A percentile compares a stretch with the other conserved stretches of the same genome.
Conservation (phyloP, 345 rosid genomes). For the Arabidopsis thaliana region DNA sequence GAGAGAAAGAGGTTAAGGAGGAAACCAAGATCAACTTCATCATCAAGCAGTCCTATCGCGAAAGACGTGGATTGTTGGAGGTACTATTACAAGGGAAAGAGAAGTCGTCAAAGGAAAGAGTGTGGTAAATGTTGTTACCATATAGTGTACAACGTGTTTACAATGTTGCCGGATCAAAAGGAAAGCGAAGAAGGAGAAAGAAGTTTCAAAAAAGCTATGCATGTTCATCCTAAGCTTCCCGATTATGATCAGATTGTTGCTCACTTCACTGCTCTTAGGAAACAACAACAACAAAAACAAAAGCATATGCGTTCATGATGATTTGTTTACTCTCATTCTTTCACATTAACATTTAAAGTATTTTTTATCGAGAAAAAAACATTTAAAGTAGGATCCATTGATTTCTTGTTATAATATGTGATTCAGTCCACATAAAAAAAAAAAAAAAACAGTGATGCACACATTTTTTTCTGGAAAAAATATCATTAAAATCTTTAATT, state of each 20-base stretch:
- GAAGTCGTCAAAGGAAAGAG: constrained; percentile 21
- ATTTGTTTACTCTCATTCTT: neutral
- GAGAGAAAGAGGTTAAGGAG: constrained; percentile 29
- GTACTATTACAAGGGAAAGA: constrained; percentile 28
- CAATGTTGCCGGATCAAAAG: constrained; percentile 21
- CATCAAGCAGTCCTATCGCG: constrained; percentile 11
- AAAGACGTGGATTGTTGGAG: constrained; percentile 31
- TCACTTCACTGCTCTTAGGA: constrained; percentile 15
- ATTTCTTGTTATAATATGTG: neutral
- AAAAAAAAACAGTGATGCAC: too few relatives aligned
- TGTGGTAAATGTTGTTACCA: constrained; percentile 27
- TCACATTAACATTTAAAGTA: neutral
- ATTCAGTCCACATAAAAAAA: neutral
- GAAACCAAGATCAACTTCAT: constrained; percentile 18
- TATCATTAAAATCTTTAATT: too few relatives aligned
- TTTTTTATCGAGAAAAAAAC: too few relatives aligned
- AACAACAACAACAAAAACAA: neutral
- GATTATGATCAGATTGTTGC: constrained; percentile 17
- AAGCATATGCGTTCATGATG: neutral
- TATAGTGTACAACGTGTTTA: constrained; percentile 35
- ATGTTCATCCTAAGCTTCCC: constrained; percentile 31
- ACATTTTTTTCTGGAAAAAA: too few relatives aligned
- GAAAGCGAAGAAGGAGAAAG: constrained; percentile 7
- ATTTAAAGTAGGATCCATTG: neutral
- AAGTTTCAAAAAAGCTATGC: neutral